Evolutionary conservation across 441 rosid genomes (phyloP).

Genomic region (Croton laevigatus): DNA sequence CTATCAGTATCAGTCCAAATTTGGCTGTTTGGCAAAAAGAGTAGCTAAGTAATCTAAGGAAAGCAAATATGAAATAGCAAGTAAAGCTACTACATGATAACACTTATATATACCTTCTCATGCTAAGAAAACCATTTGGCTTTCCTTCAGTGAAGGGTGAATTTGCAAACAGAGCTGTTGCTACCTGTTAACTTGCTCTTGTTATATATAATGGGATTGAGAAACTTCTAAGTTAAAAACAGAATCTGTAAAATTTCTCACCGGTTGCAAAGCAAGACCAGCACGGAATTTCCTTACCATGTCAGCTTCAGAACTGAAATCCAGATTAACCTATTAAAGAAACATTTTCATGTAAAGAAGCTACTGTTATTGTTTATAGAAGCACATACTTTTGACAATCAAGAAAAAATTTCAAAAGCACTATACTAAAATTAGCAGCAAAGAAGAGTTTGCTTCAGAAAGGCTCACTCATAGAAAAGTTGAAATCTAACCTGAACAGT

Average conservation of each 20-base stretch:
- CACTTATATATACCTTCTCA: constrained; percentile 67
- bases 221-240: constrained; percentile 16
- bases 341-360: constrained; percentile 14
- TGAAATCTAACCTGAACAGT: constrained; percentile 85
- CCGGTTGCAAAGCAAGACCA: constrained; percentile 98
- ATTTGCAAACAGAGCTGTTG: constrained; percentile 95
- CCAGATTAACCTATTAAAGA: constrained; percentile 81
- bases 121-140: constrained; percentile 98
- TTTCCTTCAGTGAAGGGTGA: constrained; percentile 98
- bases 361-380: background rate
- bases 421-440: background rate
- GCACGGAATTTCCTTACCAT: constrained; percentile 95
- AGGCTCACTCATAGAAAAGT: constrained; percentile 17
- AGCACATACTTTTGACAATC: background rate
- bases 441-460: constrained; percentile 17
- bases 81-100: constrained; percentile 6
- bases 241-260: constrained; percentile 39
- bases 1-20: constrained; percentile 95
- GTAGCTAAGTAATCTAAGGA: constrained; percentile 20
- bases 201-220: constrained; percentile 28
- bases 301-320: constrained; percentile 92
- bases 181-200: constrained; percentile 62
- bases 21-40: constrained; percentile 56
- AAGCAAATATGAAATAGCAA: constrained; percentile 5
- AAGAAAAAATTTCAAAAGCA: constrained; percentile 18